These are phyloP conservation scores for Pilatotrama ljubarskyi DNA, from an alignment of 768 basidiomycete species.

Conservation along the genomic window DNA sequence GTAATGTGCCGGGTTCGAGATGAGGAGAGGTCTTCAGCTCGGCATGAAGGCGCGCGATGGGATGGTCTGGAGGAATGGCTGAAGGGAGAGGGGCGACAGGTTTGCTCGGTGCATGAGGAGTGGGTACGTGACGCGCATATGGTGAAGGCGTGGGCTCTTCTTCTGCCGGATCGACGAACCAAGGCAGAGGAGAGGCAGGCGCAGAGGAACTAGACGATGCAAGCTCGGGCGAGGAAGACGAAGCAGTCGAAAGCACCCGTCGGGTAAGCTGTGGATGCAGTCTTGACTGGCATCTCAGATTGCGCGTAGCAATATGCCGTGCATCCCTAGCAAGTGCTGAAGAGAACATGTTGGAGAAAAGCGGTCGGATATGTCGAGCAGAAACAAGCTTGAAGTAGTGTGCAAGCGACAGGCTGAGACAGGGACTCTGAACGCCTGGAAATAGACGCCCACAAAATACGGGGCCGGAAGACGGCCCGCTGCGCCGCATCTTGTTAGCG, in stretches of 20 bases:
- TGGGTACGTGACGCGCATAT: constrained; percentile 7
- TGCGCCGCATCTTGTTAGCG: neutral
- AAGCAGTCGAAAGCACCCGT: constrained; percentile 12
- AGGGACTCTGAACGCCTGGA: neutral
- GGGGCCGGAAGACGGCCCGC: constrained; percentile 1
- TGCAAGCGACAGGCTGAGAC: neutral
- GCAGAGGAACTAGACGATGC: neutral
- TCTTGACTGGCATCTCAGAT: neutral
- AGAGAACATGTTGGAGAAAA: neutral
- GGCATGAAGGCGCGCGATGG: constrained; percentile 48
- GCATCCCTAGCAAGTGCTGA: neutral
- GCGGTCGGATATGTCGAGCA: neutral
- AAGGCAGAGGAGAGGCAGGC: constrained; percentile 40
- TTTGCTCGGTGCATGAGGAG: constrained; percentile 29
- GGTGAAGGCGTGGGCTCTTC: neutral
- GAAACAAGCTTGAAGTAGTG: neutral
- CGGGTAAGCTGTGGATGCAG: neutral
- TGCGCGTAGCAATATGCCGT: neutral
- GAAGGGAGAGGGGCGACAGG: constrained; percentile 45
- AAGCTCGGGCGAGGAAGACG: constrained; percentile 7
- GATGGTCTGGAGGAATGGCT: constrained; percentile 52
- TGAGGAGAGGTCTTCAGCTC: constrained; percentile 63
- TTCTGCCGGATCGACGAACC: constrained; percentile 64
- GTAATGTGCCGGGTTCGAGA: constrained; percentile 60
- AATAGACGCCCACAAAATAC: neutral